Conservation (phyloP, 1,284 basidiomycete species). For the Trichosporon coremiiforme region DNA sequence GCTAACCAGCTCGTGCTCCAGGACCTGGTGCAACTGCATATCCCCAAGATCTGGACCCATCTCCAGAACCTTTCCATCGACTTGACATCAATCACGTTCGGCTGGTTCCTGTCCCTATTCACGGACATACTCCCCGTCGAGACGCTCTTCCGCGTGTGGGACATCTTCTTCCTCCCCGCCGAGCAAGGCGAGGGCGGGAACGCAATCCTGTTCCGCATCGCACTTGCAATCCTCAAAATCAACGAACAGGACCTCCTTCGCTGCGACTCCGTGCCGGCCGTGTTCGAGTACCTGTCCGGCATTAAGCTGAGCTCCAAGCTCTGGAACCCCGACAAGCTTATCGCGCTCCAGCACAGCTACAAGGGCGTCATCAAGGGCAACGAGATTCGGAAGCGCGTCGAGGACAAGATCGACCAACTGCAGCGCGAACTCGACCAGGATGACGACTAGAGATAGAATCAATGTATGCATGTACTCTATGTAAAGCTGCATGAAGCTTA, state of each 20-base stretch:
- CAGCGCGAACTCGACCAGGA: slow-evolving; percentile 12
- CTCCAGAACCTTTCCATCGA: slow-evolving; percentile 81
- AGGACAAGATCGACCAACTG: slow-evolving; percentile 10
- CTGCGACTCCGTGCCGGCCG: slow-evolving; percentile 77
- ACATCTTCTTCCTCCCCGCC: slow-evolving; percentile 85
- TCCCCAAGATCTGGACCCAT: slow-evolving; percentile 76
- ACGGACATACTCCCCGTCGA: slow-evolving; percentile 95
- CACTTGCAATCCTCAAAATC: slow-evolving; percentile 78
- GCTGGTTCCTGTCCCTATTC: slow-evolving; percentile 97
- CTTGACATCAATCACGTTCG: slow-evolving; percentile 91
- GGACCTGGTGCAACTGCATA: slow-evolving; percentile 76
- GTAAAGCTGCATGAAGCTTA: background rate
- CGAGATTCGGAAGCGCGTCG: background rate
- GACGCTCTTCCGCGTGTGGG: slow-evolving; percentile 90
- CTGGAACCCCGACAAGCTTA: slow-evolving; percentile 86
- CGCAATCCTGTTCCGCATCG: slow-evolving; percentile 85
- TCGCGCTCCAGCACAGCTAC: slow-evolving; percentile 62
- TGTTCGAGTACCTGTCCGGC: slow-evolving; percentile 82
- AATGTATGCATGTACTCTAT: slow-evolving; percentile 13
- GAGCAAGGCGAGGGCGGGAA: slow-evolving; percentile 61
- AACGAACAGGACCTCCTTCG: slow-evolving; percentile 80
- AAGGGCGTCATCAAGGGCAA: slow-evolving; percentile 38
- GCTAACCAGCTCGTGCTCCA: slow-evolving; percentile 89
- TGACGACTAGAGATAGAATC: background rate
- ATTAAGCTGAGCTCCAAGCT: slow-evolving; percentile 73